These are phyloP conservation scores for Solanum microdontum DNA, from an alignment of 257 asterid species.

Conservation along the genomic window DNA sequence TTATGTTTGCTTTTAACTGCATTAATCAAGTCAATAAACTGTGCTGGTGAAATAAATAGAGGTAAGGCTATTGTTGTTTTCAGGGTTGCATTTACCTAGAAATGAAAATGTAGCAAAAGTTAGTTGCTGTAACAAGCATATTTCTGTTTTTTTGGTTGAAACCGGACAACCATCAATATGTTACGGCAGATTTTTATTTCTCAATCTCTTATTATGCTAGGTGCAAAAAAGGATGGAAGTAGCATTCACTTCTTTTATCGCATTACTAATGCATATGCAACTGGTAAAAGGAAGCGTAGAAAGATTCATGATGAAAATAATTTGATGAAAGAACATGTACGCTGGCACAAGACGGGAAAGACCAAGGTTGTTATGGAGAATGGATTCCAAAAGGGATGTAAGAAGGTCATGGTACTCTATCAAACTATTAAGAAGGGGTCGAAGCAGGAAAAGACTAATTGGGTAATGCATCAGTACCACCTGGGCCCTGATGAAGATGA, in stretches of 20 bases:
- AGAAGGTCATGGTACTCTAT: conserved; percentile 90
- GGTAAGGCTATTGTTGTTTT: neutral
- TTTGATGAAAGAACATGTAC: conserved; percentile 20
- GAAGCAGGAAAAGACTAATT: conserved; percentile 54
- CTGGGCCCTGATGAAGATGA: conserved; percentile 65
- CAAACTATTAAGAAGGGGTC: conserved; percentile 33
- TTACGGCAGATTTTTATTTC: neutral
- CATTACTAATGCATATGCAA: conserved; percentile 56
- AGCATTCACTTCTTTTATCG: conserved; percentile 65
- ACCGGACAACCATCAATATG: neutral
- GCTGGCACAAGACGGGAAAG: conserved; percentile 96
- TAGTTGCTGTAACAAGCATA: neutral
- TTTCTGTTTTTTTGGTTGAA: neutral
- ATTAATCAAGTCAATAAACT: neutral
- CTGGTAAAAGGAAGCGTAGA: conserved; percentile 77
- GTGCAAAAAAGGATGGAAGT: conserved; percentile 80
- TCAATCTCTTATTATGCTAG: conserved; percentile 18
- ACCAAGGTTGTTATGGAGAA: conserved; percentile 49
- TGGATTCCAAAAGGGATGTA: conserved; percentile 58
- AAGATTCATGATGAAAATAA: conserved; percentile 32
- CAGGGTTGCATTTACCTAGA: neutral
- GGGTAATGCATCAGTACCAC: conserved; percentile 98
- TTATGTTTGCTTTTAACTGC: neutral
- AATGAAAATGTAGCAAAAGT: neutral
- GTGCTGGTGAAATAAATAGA: neutral